phyloP scores from a whole-genome alignment of 306 rosid genomes.

The Coriaria nepalensis region DNA sequence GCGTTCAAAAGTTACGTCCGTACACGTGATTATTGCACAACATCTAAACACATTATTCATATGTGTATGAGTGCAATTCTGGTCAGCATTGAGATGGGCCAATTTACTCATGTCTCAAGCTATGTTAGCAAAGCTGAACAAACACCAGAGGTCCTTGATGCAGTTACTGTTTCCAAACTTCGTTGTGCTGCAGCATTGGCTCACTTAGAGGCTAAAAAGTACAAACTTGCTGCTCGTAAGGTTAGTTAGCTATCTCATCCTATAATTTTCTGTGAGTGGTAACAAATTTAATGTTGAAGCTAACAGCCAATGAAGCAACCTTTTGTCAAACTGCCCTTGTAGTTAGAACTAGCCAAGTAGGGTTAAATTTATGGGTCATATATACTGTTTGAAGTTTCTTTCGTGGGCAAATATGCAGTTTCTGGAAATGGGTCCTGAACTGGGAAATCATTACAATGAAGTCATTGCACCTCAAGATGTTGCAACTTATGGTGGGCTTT shows the following conservation, averaged over 20 bases:
- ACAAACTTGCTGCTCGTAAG: constrained; percentile 99
- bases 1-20: constrained; percentile 89
- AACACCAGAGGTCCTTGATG: constrained; percentile 50
- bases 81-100: constrained; percentile 99
- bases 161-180: constrained; percentile 43
- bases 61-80: constrained; percentile 92
- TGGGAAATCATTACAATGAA: constrained; percentile 70
- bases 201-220: constrained; percentile 80
- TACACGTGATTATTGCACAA: constrained; percentile 96
- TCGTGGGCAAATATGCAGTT: constrained; percentile 40
- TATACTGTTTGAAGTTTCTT: not conserved
- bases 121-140: constrained; percentile 89
- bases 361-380: not conserved
- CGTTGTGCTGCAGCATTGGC: constrained; percentile 96
- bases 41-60: constrained; percentile 83
- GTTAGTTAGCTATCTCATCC: constrained; percentile 27
- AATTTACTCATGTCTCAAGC: constrained; percentile 84
- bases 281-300: too few species aligned
- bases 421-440: constrained; percentile 69
- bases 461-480: constrained; percentile 96
- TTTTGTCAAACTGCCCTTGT: not conserved
- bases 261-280: not conserved
- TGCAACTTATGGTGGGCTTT: constrained; percentile 96
- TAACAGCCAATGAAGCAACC: not conserved
- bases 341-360: constrained; percentile 1